A percentile compares a stretch with the other conserved stretches of the same genome.
phyloP scores from a whole-genome alignment of 2,329 filamentous ascomycete species.

The Septoria linicola region DNA sequence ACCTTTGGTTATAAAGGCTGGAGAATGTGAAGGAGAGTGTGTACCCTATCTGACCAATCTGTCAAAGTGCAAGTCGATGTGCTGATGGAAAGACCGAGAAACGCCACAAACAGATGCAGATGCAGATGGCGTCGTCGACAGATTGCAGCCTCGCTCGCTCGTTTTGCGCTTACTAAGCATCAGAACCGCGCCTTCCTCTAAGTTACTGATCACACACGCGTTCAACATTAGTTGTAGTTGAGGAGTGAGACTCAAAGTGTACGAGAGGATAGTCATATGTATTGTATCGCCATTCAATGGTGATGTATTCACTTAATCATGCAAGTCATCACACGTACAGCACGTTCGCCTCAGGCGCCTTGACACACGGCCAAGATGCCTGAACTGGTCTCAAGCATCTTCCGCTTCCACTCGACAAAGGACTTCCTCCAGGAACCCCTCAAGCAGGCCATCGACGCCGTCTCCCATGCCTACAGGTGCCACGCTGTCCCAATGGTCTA shows the following conservation, averaged over 20 bases:
- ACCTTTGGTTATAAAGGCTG: no score
- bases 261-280: no score
- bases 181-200: background rate
- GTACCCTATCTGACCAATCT: background rate
- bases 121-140: constrained; percentile 9
- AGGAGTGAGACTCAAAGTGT: no score
- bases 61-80: background rate
- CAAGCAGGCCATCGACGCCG: constrained; percentile 82
- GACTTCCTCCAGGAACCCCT: constrained; percentile 91
- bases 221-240: no score
- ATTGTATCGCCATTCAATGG: background rate
- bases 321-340: constrained; percentile 8
- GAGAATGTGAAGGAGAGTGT: background rate
- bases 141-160: constrained; percentile 5
- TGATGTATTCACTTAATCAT: constrained; percentile 5
- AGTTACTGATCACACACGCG: no score
- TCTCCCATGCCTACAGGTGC: constrained; percentile 92
- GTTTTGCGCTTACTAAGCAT: background rate
- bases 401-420: constrained; percentile 86
- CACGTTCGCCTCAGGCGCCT: background rate
- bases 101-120: constrained; percentile 13
- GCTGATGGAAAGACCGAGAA: constrained; percentile 7
- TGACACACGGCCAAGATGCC: constrained; percentile 2
- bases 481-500: constrained; percentile 82
- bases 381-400: constrained; percentile 56